phyloP scores from a whole-genome alignment of 2,329 filamentous ascomycete species.

The Aspergillus glaucus region DNA sequence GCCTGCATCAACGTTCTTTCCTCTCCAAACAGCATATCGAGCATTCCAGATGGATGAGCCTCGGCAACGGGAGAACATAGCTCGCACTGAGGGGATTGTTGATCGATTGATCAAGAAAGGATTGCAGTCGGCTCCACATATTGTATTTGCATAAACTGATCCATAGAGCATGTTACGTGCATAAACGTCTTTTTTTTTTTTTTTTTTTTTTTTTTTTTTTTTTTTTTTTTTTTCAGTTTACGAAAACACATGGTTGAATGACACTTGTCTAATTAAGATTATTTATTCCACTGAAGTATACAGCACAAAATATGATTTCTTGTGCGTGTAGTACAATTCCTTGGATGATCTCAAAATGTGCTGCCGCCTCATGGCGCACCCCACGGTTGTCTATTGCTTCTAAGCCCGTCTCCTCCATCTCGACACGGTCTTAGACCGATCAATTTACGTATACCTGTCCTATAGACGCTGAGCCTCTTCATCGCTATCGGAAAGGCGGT shows the following conservation, averaged over 20 bases:
- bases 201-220: no score
- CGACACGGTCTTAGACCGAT: background rate
- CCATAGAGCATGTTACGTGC: no score
- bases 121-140: constrained; percentile 8
- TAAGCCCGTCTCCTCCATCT: background rate
- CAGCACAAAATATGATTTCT: no score
- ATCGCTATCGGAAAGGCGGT: constrained; percentile 21
- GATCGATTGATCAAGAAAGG: constrained; percentile 10
- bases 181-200: no score
- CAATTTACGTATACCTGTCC: constrained; percentile 4
- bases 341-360: no score
- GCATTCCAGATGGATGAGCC: constrained; percentile 1
- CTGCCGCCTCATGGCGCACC: no score
- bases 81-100: constrained; percentile 5
- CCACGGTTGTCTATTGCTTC: no score
- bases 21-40: constrained; percentile 16
- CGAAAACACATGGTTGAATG: no score
- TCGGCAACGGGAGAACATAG: background rate
- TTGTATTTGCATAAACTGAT: constrained; percentile 1
- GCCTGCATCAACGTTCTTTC: constrained; percentile 29
- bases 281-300: no score
- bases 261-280: no score
- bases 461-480: constrained; percentile 16
- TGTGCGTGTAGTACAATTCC: no score
- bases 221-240: no score